Evolutionary conservation across 2,329 filamentous ascomycete genomes (phyloP).

Genomic region (Eutypa lata): DNA sequence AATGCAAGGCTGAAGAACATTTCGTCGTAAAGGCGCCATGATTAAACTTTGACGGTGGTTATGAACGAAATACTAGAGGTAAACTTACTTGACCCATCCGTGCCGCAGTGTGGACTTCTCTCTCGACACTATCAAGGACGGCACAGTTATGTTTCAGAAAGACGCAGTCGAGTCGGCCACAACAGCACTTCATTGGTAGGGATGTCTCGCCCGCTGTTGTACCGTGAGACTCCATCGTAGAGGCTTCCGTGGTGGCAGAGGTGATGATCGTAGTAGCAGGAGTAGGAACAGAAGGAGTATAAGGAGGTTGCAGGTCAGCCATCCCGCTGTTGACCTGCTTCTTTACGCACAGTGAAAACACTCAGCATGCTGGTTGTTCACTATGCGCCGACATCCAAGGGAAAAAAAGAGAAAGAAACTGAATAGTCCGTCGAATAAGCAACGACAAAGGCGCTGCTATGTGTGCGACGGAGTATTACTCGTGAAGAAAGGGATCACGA

Average conservation of each 20-base stretch:
- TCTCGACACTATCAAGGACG: constrained; percentile 77
- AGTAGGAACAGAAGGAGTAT: constrained; percentile 2
- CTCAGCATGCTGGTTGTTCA: constrained; percentile 18
- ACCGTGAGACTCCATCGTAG: background rate
- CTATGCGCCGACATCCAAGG: too few relatives aligned
- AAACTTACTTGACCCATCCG: constrained; percentile 84
- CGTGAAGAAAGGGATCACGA: background rate
- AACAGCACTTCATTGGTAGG: constrained; percentile 68
- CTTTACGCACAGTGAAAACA: constrained; percentile 10
- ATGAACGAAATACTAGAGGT: constrained; percentile 3
- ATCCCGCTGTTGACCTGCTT: constrained; percentile 12
- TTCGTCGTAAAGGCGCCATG: constrained; percentile 5
- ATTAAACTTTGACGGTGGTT: constrained; percentile 18
- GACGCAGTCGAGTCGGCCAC: constrained; percentile 74
- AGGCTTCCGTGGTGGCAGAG: constrained; percentile 3
- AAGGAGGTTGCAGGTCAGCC: constrained; percentile 12
- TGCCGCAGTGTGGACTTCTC: constrained; percentile 82
- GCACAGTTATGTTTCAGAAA: constrained; percentile 78
- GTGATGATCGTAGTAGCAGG: constrained; percentile 5
- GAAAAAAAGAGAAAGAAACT: background rate
- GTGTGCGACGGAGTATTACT: background rate
- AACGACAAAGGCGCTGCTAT: background rate
- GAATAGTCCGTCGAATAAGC: background rate
- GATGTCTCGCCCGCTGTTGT: constrained; percentile 23
- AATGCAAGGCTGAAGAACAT: background rate